Percentiles rank a stretch among this genome's conserved stretches.
These are phyloP conservation scores for Porodaedalea pini DNA, from an alignment of 1,284 basidiomycete species.

Conservation along the genomic window DNA sequence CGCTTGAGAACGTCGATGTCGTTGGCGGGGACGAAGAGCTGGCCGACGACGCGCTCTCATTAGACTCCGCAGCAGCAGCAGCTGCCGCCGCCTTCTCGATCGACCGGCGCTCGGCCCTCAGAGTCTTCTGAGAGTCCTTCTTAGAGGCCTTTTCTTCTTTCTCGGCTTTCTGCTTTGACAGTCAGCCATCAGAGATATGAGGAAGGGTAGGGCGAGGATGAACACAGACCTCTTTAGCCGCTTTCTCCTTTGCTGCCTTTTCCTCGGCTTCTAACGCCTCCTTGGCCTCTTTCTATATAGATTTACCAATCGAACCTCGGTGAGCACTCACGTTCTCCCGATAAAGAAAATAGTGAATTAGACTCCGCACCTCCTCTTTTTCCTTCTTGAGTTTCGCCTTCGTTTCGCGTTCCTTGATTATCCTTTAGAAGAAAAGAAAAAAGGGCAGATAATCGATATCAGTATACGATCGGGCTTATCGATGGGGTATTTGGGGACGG, in stretches of 20 bases:
- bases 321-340: background rate
- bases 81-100: constrained; percentile 10
- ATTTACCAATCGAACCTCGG: background rate
- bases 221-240: constrained; percentile 25
- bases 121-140: background rate
- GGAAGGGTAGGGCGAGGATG: background rate
- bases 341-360: constrained; percentile 10
- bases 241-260: constrained; percentile 35
- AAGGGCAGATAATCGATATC: constrained; percentile 15
- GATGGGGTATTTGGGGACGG: constrained; percentile 1
- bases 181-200: background rate
- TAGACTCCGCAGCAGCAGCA: constrained; percentile 25
- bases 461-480: constrained; percentile 7
- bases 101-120: constrained; percentile 16
- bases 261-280: constrained; percentile 34
- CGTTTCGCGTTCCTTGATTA: constrained; percentile 73
- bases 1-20: constrained; percentile 21
- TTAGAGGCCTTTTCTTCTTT: constrained; percentile 24
- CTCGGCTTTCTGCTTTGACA: constrained; percentile 47
- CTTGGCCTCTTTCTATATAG: constrained; percentile 35
- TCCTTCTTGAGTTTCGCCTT: constrained; percentile 79
- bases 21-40: constrained; percentile 27
- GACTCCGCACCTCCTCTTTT: constrained; percentile 66
- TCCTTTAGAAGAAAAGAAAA: constrained; percentile 35
- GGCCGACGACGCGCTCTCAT: constrained; percentile 17